These are phyloP conservation scores for Diplocarpon rosae DNA, from an alignment of 2,329 filamentous ascomycete species.

Conservation along the genomic window DNA sequence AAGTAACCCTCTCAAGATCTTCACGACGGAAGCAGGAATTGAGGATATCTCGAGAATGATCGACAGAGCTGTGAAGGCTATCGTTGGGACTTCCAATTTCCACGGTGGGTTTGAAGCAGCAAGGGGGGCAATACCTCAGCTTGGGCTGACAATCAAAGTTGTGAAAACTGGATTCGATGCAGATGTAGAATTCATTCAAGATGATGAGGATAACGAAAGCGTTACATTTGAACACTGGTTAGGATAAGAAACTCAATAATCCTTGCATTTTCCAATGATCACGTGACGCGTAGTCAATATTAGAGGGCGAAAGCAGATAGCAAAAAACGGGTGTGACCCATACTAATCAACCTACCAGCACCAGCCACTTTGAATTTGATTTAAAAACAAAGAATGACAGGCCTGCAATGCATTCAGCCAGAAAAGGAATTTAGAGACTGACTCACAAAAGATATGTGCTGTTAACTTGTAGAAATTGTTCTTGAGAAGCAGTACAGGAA, in stretches of 20 bases:
- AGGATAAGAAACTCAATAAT: not conserved
- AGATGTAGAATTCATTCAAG: not conserved
- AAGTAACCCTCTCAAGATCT: slow-evolving; percentile 4
- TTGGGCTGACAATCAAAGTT: slow-evolving; percentile 8
- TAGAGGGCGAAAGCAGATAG: too few species aligned
- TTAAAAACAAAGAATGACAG: too few species aligned
- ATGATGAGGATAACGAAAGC: not conserved
- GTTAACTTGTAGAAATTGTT: too few species aligned
- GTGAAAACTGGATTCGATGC: not conserved
- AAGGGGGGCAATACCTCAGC: slow-evolving; percentile 11
- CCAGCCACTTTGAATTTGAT: too few species aligned
- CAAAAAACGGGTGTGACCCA: too few species aligned
- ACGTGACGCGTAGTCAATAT: not conserved
- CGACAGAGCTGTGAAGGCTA: slow-evolving; percentile 15
- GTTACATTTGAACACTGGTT: not conserved
- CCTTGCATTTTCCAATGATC: not conserved
- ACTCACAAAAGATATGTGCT: too few species aligned
- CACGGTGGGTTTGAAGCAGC: slow-evolving; percentile 17
- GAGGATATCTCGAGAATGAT: slow-evolving; percentile 9
- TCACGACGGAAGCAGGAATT: slow-evolving; percentile 12
- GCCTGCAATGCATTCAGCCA: too few species aligned
- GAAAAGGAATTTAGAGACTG: too few species aligned
- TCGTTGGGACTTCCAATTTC: slow-evolving; percentile 19
- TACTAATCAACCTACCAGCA: too few species aligned
- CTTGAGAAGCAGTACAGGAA: too few species aligned